phyloP scores from a whole-genome alignment of 495 filamentous ascomycete species.

The Hypoxylon fuscum region DNA sequence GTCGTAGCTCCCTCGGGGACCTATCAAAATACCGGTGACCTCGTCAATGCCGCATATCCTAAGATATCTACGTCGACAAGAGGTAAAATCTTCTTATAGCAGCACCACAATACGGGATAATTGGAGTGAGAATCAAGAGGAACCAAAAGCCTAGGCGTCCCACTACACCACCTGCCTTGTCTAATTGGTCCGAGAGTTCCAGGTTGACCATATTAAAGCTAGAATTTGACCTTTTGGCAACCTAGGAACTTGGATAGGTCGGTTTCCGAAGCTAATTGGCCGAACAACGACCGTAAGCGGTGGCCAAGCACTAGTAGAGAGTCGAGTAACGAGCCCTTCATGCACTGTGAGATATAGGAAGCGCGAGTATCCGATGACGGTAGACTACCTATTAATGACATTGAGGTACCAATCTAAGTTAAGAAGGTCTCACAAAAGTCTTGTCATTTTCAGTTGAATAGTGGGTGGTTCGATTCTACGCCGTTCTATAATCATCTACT shows the following conservation, averaged over 20 bases:
- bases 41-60: neutral
- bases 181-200: no score
- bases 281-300: conserved; percentile 25
- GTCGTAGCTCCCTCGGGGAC: neutral
- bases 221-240: neutral
- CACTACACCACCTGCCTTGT: no score
- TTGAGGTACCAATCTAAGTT: conserved; percentile 15
- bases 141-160: neutral
- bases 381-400: conserved; percentile 3
- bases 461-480: conserved; percentile 5
- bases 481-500: conserved; percentile 1
- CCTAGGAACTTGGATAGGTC: neutral
- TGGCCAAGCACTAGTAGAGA: conserved; percentile 4
- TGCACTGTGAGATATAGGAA: conserved; percentile 14
- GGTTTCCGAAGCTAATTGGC: conserved; percentile 29
- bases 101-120: neutral
- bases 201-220: neutral
- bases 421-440: conserved; percentile 34
- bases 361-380: conserved; percentile 27
- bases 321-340: neutral
- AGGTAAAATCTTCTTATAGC: neutral
- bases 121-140: neutral
- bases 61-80: neutral
- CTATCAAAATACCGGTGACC: no score
- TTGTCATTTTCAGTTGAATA: conserved; percentile 3